Conservation (phyloP, 1,139 yeast genomes). For the Zygosaccharomyces pseudobailii region DNA sequence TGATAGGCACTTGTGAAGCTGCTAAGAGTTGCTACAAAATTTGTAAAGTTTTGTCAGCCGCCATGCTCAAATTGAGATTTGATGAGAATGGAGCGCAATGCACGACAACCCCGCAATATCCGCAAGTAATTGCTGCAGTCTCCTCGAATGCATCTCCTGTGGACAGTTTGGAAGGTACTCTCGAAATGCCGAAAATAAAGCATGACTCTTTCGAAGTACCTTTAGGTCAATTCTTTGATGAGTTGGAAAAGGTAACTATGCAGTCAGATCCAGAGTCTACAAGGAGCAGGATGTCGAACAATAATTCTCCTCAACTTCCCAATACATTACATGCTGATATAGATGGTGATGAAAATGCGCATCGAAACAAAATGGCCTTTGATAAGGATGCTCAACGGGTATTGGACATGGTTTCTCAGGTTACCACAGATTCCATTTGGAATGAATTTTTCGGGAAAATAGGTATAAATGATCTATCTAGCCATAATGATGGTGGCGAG, state of each 20-base stretch:
- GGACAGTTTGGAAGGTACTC: conserved; percentile 4
- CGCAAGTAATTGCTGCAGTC: not conserved
- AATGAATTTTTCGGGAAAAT: conserved; percentile 55
- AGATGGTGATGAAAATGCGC: not conserved
- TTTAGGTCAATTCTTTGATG: conserved; percentile 26
- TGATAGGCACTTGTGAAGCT: conserved; percentile 72
- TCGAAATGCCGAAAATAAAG: conserved; percentile 7
- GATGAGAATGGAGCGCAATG: conserved; percentile 25
- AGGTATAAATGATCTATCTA: conserved; percentile 1
- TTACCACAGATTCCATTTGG: conserved; percentile 71
- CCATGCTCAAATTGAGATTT: conserved; percentile 60
- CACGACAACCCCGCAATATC: not conserved
- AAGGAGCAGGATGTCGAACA: conserved; percentile 5
- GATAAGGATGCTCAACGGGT: conserved; percentile 49
- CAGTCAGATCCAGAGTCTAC: conserved; percentile 16
- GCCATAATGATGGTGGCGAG: not conserved
- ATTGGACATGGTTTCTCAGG: conserved; percentile 58
- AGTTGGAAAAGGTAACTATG: conserved; percentile 21
- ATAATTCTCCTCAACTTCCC: conserved; percentile 6
- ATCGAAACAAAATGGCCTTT: not conserved
- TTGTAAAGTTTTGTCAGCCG: conserved; percentile 66
- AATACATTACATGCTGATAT: not conserved
- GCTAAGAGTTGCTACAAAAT: conserved; percentile 69
- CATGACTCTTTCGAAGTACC: conserved; percentile 13
- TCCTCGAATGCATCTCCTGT: conserved; percentile 5